A percentile compares a stretch with the other conserved stretches of the same genome.
These are phyloP conservation scores for Amanita exitialis DNA, from an alignment of 768 basidiomycete genomes.

Conservation along the genomic window DNA sequence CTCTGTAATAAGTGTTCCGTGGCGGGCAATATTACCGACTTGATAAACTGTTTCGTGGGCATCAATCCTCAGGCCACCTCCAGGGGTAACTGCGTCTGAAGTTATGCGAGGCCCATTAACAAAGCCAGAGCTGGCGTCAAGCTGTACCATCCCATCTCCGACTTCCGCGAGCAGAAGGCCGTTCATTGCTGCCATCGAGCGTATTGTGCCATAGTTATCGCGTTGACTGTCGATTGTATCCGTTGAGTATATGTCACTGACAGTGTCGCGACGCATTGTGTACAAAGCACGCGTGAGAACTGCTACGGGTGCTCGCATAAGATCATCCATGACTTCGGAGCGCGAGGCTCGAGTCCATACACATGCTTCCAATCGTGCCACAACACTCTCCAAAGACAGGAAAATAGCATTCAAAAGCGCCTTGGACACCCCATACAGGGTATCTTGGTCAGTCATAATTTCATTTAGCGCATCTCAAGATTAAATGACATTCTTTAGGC, in stretches of 20 bases:
- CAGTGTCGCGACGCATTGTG: neutral
- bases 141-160: slow-evolving; percentile 36
- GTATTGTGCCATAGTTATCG: slow-evolving; percentile 11
- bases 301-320: neutral
- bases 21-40: slow-evolving; percentile 22
- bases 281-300: neutral
- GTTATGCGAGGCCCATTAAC: slow-evolving; percentile 28
- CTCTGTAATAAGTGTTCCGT: slow-evolving; percentile 43
- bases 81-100: slow-evolving; percentile 20
- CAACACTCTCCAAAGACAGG: slow-evolving; percentile 34
- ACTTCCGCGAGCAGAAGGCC: slow-evolving; percentile 37
- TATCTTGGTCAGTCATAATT: slow-evolving; percentile 44
- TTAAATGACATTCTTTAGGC: slow-evolving; percentile 36
- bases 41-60: slow-evolving; percentile 5
- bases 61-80: slow-evolving; percentile 12
- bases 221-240: neutral
- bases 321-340: slow-evolving; percentile 29
- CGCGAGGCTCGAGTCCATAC: slow-evolving; percentile 42
- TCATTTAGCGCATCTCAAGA: slow-evolving; percentile 6
- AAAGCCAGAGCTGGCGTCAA: slow-evolving; percentile 29
- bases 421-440: slow-evolving; percentile 61
- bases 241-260: neutral
- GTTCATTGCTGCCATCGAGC: slow-evolving; percentile 31
- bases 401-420: slow-evolving; percentile 63
- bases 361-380: slow-evolving; percentile 57